Base-by-base conservation (phyloP, 2,329 filamentous ascomycete genomes). In the Simplicillium sp. region DNA sequence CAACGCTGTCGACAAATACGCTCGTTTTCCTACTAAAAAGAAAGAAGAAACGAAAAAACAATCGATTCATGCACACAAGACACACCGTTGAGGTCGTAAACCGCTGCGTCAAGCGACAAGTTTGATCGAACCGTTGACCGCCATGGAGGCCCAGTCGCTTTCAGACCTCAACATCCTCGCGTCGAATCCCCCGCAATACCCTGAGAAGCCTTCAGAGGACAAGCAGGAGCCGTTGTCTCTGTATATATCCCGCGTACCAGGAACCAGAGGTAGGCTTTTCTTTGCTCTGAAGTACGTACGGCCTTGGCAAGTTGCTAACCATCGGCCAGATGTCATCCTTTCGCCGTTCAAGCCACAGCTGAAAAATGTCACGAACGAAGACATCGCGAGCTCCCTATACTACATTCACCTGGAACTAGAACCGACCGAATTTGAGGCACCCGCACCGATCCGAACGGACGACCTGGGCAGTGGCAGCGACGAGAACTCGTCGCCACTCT, bases 211-310 rank as follows among this genome's bases (percentile, higher is more conserved):
- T 5, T 77, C 80, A 3, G 80, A 83, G 50, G 66, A 74, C 51
- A 75, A 69, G 47, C 75, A 82, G 47, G 78, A 87, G 38, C 80
- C 87, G 4, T 62, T 97, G 38, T 80, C 82, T 3, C 74, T 98
- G 33, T 98, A 98, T 63, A 94, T 98, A 49, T 87, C 90, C 29
- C 73, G 90, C 49, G 90, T 98, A 1, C 92, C 92, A 1, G 90
- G 90, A 16, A 94, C 85, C 47, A 79, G 81, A 80, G 87, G 87
- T 89, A 68, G 49, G 66, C 25, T 34, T 34, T 44, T 16, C 38
- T 38, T 33, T 32, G 37, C 28, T 25, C 1, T n/a, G n/a, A n/a
- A 11, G 9, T 7, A 18, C 6, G 29, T 11, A 9, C 11, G 7
- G 16, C 43, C 11, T 28, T 15, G 34, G 12, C 17, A 36, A 7